A percentile compares a stretch with the other conserved stretches of the same genome.
These are phyloP conservation scores for Vigna mungo DNA, from an alignment of 306 rosid genomes.

Conservation along the genomic window DNA sequence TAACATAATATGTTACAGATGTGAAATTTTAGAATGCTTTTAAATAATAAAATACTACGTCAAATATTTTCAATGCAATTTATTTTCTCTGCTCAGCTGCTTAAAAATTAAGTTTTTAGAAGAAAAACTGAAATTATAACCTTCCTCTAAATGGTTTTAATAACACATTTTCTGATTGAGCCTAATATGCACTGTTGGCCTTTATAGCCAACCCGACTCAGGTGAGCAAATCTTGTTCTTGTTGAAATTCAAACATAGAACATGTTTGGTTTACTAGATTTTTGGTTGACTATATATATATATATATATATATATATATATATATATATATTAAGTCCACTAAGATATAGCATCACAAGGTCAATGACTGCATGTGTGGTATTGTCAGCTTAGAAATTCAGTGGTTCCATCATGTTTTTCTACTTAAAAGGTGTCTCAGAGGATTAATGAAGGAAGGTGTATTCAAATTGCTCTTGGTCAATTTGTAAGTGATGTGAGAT, in stretches of 20 bases:
- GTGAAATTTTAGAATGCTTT: neutral
- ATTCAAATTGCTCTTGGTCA: no score
- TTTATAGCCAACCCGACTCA: neutral
- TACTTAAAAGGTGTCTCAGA: no score
- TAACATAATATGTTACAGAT: neutral
- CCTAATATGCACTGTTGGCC: neutral
- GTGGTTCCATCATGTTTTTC: no score
- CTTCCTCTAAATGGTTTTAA: conserved; percentile 10
- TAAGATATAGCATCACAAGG: no score
- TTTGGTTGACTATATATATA: neutral
- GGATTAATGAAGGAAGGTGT: no score
- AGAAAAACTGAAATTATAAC: conserved; percentile 19
- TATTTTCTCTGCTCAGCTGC: conserved; percentile 9
- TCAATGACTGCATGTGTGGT: no score
- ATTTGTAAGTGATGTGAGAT: no score
- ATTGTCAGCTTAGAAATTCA: no score
- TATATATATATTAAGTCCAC: no score
- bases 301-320: no score
- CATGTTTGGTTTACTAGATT: neutral
- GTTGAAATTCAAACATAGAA: no score
- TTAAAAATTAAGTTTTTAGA: neutral
- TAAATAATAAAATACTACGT: conserved; percentile 10
- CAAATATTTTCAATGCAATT: neutral
- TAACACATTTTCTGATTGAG: conserved; percentile 4
- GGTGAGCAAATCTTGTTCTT: no score